Conservation (phyloP, 805 yeast species). For the Candida saitoana region DNA sequence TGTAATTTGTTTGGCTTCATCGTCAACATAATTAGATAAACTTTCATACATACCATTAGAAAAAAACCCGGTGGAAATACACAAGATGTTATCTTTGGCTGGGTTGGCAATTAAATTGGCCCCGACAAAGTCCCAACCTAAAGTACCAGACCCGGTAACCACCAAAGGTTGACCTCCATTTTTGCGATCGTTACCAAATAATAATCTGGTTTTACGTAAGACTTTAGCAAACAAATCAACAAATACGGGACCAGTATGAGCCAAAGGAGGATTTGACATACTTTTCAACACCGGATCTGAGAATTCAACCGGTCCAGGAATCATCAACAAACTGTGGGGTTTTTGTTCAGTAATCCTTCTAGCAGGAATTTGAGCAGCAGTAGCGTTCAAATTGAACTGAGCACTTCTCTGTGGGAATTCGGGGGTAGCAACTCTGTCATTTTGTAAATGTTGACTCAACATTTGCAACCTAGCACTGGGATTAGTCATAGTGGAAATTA, state of each 20-base stretch:
- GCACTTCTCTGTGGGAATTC: background rate
- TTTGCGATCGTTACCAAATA: conserved; percentile 6
- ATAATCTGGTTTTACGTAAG: conserved; percentile 4
- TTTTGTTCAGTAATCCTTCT: conserved; percentile 1
- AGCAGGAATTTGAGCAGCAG: background rate
- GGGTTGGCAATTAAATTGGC: conserved; percentile 12
- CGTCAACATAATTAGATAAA: conserved; percentile 8
- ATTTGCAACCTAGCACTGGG: conserved; percentile 1
- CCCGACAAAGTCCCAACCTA: conserved; percentile 11
- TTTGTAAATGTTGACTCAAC: background rate
- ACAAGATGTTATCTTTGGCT: conserved; percentile 7
- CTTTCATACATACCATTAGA: conserved; percentile 8
- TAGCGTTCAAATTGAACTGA: background rate
- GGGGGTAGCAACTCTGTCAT: background rate
- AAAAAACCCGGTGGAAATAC: conserved; percentile 8
- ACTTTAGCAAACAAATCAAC: conserved; percentile 6
- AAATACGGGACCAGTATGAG: conserved; percentile 9
- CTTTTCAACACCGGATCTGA: conserved; percentile 6
- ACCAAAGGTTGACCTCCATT: conserved; percentile 8
- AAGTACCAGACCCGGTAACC: conserved; percentile 9
- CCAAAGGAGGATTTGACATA: conserved; percentile 7
- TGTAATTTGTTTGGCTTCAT: conserved; percentile 6
- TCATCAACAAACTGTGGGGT: conserved; percentile 7
- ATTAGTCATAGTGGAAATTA: background rate
- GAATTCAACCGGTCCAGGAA: conserved; percentile 9